Percentiles rank a stretch among this genome's conserved stretches.
These are phyloP conservation scores for Ophiostoma tasmaniense DNA, from an alignment of 2,329 filamentous ascomycete genomes.

Conservation along the genomic window DNA sequence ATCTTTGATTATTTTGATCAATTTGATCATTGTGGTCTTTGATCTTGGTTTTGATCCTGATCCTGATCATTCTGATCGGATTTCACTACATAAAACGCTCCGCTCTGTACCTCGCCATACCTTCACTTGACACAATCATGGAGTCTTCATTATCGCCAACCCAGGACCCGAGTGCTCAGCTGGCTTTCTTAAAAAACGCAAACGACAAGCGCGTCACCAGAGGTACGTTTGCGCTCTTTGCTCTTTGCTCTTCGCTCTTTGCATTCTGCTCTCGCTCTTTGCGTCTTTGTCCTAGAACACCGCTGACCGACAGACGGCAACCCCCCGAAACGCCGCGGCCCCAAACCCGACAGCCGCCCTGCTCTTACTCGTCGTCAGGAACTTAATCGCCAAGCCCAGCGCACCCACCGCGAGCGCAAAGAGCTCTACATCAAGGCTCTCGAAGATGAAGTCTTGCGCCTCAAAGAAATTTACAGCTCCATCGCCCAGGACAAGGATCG, in stretches of 20 bases:
- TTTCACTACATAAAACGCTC: neutral
- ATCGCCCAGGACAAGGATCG: constrained; percentile 67
- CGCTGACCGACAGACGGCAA: constrained; percentile 58
- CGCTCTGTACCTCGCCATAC: neutral
- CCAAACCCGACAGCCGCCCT: constrained; percentile 93
- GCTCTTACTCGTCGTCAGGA: constrained; percentile 87
- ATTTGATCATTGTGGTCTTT: neutral
- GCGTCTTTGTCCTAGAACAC: neutral
- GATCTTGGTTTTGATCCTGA: neutral
- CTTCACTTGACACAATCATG: constrained; percentile 27
- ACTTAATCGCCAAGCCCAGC: constrained; percentile 84
- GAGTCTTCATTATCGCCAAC: constrained; percentile 41
- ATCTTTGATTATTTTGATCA: neutral
- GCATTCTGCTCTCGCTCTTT: neutral
- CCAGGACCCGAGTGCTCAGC: constrained; percentile 38
- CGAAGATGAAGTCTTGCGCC: constrained; percentile 79
- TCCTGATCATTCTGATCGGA: neutral
- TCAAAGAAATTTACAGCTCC: constrained; percentile 76
- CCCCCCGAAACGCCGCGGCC: constrained; percentile 78
- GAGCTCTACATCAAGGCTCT: constrained; percentile 92
- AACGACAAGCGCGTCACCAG: constrained; percentile 69
- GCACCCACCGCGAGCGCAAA: constrained; percentile 93
- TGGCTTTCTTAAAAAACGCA: constrained; percentile 56
- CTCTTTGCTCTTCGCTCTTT: neutral
- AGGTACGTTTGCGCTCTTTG: constrained; percentile 39